A percentile compares a stretch with the other conserved stretches of the same genome.
These are phyloP conservation scores for Alternaria solani DNA, from an alignment of 2,329 filamentous ascomycete species.

Conservation along the genomic window DNA sequence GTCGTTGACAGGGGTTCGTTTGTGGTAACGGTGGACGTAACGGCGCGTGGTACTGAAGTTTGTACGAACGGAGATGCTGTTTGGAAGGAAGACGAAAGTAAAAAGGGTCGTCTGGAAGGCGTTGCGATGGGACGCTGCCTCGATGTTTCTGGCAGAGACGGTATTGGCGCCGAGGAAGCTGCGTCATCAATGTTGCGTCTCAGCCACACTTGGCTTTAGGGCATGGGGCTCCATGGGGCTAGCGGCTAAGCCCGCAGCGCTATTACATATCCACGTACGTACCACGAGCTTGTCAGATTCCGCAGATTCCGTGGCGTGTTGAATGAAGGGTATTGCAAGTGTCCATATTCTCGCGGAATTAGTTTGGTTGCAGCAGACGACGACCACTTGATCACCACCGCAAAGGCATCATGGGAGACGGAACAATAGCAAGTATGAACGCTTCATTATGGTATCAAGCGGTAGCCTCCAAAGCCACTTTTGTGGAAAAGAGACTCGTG, in stretches of 20 bases:
- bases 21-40: not conserved
- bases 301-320: not conserved
- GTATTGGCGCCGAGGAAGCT: conserved; percentile 19
- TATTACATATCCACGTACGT: not conserved
- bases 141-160: not conserved
- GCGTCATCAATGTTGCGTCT: conserved; percentile 14
- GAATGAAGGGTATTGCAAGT: not conserved
- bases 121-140: not conserved
- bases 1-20: not conserved
- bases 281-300: not conserved
- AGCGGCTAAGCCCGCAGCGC: not conserved
- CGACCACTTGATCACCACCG: not conserved
- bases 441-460: conserved; percentile 22
- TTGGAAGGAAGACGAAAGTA: not conserved
- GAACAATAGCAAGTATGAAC: conserved; percentile 5
- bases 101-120: not conserved
- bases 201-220: conserved; percentile 15
- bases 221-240: not conserved
- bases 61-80: not conserved
- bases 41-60: not conserved
- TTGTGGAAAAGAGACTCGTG: conserved; percentile 38
- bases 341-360: not conserved
- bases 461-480: conserved; percentile 20
- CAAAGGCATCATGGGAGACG: not conserved
- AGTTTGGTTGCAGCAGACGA: not conserved